Percentiles rank a stretch among this genome's conserved stretches.
These are phyloP conservation scores for Huntiella decipiens DNA, from an alignment of 2,329 filamentous ascomycete genomes.

Conservation along the genomic window DNA sequence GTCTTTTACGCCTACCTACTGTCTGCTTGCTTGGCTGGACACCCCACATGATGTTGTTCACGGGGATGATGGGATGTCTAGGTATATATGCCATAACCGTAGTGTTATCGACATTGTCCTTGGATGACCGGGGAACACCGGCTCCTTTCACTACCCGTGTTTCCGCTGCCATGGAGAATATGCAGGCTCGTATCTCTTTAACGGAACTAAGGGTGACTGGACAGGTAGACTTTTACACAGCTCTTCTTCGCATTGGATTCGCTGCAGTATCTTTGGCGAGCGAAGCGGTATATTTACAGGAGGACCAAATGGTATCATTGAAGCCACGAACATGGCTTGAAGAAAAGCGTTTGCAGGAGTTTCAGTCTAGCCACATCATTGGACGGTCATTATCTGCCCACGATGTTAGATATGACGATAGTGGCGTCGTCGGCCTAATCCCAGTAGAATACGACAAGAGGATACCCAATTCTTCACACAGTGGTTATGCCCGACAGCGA, in stretches of 20 bases:
- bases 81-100: conserved; percentile 64
- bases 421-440: conserved; percentile 35
- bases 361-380: conserved; percentile 40
- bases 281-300: conserved; percentile 88
- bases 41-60: conserved; percentile 72
- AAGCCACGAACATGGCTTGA: conserved; percentile 78
- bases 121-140: not conserved
- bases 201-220: conserved; percentile 62
- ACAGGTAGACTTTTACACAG: conserved; percentile 91
- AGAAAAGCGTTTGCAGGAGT: conserved; percentile 61
- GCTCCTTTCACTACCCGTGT: not conserved
- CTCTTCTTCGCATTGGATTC: conserved; percentile 71
- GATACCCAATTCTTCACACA: conserved; percentile 20
- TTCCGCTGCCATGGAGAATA: conserved; percentile 56
- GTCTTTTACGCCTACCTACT: conserved; percentile 72
- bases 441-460: conserved; percentile 29
- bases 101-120: conserved; percentile 41
- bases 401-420: conserved; percentile 30
- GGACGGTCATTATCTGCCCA: conserved; percentile 28
- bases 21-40: conserved; percentile 92
- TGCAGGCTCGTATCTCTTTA: conserved; percentile 80
- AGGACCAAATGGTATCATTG: conserved; percentile 58
- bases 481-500: conserved; percentile 51
- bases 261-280: conserved; percentile 79
- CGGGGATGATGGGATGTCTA: conserved; percentile 58